Evolutionary conservation across 2,329 filamentous ascomycete genomes (phyloP).

Genomic region (Penicillium brevicompactum): DNA sequence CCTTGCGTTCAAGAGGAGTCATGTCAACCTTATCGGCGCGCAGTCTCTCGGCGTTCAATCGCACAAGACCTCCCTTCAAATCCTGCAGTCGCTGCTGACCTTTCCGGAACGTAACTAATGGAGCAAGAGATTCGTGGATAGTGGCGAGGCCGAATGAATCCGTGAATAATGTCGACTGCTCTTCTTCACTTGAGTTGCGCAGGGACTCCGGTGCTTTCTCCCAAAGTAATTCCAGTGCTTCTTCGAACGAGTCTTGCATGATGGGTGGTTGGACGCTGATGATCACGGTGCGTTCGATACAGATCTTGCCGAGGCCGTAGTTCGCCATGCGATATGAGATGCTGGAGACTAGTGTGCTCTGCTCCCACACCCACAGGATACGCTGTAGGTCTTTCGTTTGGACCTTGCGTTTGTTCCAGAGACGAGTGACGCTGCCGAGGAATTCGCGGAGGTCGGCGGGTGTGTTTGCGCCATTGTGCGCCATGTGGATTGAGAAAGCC

Average conservation of each 20-base stretch:
- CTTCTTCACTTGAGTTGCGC: slow-evolving; percentile 32
- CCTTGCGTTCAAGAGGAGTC: slow-evolving; percentile 28
- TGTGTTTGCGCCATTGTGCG: slow-evolving; percentile 65
- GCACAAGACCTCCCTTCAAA: slow-evolving; percentile 42
- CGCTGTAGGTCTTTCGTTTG: slow-evolving; percentile 66
- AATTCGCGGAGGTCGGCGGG: slow-evolving; percentile 67
- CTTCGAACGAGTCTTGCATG: slow-evolving; percentile 54
- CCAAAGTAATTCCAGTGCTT: slow-evolving; percentile 39
- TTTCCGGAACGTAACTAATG: slow-evolving; percentile 38
- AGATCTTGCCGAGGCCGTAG: slow-evolving; percentile 44
- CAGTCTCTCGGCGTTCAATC: slow-evolving; percentile 37
- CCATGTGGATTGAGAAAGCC: slow-evolving; percentile 68
- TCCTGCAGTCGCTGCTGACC: slow-evolving; percentile 46
- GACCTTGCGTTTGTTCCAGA: slow-evolving; percentile 73
- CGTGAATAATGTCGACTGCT: slow-evolving; percentile 36
- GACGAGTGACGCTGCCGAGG: slow-evolving; percentile 63
- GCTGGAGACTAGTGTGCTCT: slow-evolving; percentile 23
- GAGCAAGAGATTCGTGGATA: slow-evolving; percentile 41
- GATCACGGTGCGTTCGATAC: slow-evolving; percentile 35
- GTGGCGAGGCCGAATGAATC: slow-evolving; percentile 34
- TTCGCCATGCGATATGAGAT: slow-evolving; percentile 42
- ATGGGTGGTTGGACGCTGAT: slow-evolving; percentile 41
- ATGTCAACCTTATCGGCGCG: slow-evolving; percentile 23
- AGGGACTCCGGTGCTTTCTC: slow-evolving; percentile 40
- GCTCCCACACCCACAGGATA: slow-evolving; percentile 64